phyloP scores from a whole-genome alignment of 2,329 filamentous ascomycete genomes.

The Leptographium galeiforme region DNA sequence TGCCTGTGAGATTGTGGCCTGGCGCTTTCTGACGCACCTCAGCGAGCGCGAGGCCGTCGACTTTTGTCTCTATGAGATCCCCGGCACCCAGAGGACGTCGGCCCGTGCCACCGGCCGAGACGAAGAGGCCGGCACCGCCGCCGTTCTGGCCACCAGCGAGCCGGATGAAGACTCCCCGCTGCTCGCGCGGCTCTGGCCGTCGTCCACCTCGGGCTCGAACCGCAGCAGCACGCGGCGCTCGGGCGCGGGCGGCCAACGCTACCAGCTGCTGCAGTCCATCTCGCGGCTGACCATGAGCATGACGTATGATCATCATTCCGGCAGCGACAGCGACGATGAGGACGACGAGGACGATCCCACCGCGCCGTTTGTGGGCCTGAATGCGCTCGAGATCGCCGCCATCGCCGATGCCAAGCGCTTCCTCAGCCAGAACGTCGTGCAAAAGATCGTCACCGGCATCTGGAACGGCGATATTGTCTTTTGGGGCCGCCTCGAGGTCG shows the following conservation, averaged over 20 bases:
- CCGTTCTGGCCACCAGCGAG: neutral
- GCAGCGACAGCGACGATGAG: slow-evolving; percentile 29
- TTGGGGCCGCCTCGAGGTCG: slow-evolving; percentile 65
- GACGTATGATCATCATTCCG: slow-evolving; percentile 24
- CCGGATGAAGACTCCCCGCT: slow-evolving; percentile 9
- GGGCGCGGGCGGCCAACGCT: slow-evolving; percentile 31
- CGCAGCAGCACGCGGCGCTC: neutral
- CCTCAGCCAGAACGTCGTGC: slow-evolving; percentile 64
- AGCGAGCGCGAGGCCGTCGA: slow-evolving; percentile 63
- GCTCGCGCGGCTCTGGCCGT: slow-evolving; percentile 7
- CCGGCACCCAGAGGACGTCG: slow-evolving; percentile 23
- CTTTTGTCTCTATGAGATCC: slow-evolving; percentile 61
- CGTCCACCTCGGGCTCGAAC: neutral
- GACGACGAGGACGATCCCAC: slow-evolving; percentile 47
- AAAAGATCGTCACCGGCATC: slow-evolving; percentile 71
- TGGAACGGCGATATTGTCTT: slow-evolving; percentile 82
- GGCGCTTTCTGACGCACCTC: slow-evolving; percentile 59
- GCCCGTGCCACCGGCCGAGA: neutral
- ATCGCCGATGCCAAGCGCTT: slow-evolving; percentile 76
- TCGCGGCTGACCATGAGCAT: slow-evolving; percentile 40
- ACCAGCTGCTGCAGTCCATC: slow-evolving; percentile 38
- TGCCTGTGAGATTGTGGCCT: slow-evolving; percentile 70
- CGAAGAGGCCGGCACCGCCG: slow-evolving; percentile 1
- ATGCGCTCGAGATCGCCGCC: slow-evolving; percentile 75
- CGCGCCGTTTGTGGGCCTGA: slow-evolving; percentile 62